Percentiles rank a stretch among this genome's conserved stretches.
phyloP scores from a whole-genome alignment of 139 green algal genomes.

The Picochlorum costavermella region DNA sequence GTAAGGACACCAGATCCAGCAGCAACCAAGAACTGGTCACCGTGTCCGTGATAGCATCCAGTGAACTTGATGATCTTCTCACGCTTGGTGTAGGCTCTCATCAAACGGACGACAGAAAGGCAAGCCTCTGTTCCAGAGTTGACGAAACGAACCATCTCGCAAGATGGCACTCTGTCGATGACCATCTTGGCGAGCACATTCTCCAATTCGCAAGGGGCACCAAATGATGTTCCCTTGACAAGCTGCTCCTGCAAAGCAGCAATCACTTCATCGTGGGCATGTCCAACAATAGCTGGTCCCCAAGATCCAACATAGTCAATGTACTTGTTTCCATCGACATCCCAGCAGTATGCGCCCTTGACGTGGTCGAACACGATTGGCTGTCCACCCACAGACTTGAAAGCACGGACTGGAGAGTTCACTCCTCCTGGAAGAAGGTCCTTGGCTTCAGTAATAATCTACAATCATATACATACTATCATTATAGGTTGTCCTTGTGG shows the following conservation, averaged over 20 bases:
- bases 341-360: slow-evolving; percentile 87
- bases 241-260: slow-evolving; percentile 78
- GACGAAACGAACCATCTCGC: slow-evolving; percentile 99
- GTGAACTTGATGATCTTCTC: slow-evolving; percentile 99
- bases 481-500: no score
- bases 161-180: slow-evolving; percentile 89
- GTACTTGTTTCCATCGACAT: slow-evolving; percentile 86
- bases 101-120: slow-evolving; percentile 94
- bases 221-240: slow-evolving; percentile 96
- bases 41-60: slow-evolving; percentile 99
- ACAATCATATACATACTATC: neutral
- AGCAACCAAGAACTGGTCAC: slow-evolving; percentile 90
- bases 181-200: slow-evolving; percentile 95
- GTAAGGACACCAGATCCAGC: slow-evolving; percentile 90
- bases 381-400: slow-evolving; percentile 93
- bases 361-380: slow-evolving; percentile 97
- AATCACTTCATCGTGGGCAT: slow-evolving; percentile 93
- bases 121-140: slow-evolving; percentile 97
- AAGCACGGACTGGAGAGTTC: slow-evolving; percentile 95
- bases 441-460: slow-evolving; percentile 90
- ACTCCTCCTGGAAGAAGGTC: slow-evolving; percentile 92
- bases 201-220: slow-evolving; percentile 93
- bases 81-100: slow-evolving; percentile 92
- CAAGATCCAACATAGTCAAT: slow-evolving; percentile 97
- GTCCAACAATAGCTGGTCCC: slow-evolving; percentile 93